Evolutionary conservation across 352 stramenopile species (phyloP), one percentile per base, ranked within the genome.

Genomic region (Phytophthora melonis): DNA sequence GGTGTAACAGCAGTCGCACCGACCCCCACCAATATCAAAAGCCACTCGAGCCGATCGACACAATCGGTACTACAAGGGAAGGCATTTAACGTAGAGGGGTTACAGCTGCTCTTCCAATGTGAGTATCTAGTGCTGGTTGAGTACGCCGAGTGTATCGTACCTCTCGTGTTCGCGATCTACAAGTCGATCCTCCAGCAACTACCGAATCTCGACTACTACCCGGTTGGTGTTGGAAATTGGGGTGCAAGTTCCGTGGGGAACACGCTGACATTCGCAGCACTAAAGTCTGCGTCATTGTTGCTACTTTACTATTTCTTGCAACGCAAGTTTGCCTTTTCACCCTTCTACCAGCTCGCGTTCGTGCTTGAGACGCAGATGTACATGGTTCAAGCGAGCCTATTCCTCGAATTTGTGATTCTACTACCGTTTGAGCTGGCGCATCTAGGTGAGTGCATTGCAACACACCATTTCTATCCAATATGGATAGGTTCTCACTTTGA

Each of bases 41-140:
- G 27, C 6, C 27, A 8, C 27, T 32, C 27, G 27, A 32, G 27
- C 27, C 0, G 27, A 32, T 32, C 27, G 10, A 11, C 30, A 36
- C 30, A 11, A 36, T 36, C 30, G 30, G 30, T 36, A 36, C 6
- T 36, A 36, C 30, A 49, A 49, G 13, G 41, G 41, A 49, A 49
- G 6, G 1, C 41, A 16, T 49, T 68, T n/a, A 43, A 71, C 1
- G 52, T 58, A 1, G 23, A 76, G 19, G 47, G 39, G 6, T 25
- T 76, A 11, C 58, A 70, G 39, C 34, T 81, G 41, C 67, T 84
- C 0, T 84, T 76, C 41, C 39, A 45, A 45, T 45, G 39, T 7
- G 14, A 45, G 6, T 45, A 45, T 7, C 39, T 45, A 9, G 39
- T 45, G 13, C 39, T 45, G 13, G 39, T 45, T 45, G 39, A n/a